These are phyloP conservation scores for Ogataea angusta DNA, from an alignment of 805 yeast species.

Conservation along the genomic window DNA sequence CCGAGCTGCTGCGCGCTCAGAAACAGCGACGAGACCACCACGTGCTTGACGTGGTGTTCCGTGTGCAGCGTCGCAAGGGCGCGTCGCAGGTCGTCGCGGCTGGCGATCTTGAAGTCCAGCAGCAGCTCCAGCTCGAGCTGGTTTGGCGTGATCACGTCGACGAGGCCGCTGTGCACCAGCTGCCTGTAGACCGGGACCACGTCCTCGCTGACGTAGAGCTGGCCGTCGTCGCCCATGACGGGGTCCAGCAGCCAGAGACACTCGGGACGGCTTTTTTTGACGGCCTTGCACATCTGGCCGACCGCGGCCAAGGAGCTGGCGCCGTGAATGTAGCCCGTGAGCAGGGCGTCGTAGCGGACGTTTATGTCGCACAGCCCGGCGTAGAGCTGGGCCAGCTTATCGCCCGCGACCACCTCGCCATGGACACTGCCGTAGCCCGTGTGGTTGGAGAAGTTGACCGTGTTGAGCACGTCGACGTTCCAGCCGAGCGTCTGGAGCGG, in stretches of 20 bases:
- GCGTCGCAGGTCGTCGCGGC: constrained; percentile 35
- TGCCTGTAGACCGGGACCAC: constrained; percentile 57
- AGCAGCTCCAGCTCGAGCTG: constrained; percentile 83
- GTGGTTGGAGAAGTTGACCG: constrained; percentile 67
- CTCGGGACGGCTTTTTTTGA: constrained; percentile 35
- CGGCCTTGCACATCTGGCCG: constrained; percentile 34
- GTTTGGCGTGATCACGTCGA: constrained; percentile 84
- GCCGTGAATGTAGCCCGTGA: constrained; percentile 71
- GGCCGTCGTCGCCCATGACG: constrained; percentile 78
- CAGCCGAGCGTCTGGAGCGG: constrained; percentile 64
- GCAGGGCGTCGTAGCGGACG: constrained; percentile 48
- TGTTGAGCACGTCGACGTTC: constrained; percentile 65
- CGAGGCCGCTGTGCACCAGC: constrained; percentile 42
- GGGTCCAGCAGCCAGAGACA: constrained; percentile 66
- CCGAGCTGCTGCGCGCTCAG: constrained; percentile 21
- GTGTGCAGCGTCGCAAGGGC: constrained; percentile 52
- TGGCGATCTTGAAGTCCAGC: constrained; percentile 37
- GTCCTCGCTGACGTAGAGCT: constrained; percentile 56
- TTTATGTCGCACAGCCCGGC: constrained; percentile 35
- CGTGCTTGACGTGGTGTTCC: constrained; percentile 48
- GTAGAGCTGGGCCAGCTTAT: constrained; percentile 38
- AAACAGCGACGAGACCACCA: constrained; percentile 63
- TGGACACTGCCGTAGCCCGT: constrained; percentile 62
- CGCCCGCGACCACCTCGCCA: constrained; percentile 45
- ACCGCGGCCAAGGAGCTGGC: constrained; percentile 44